These are phyloP conservation scores for Pelargonium cotyledonis DNA, from an alignment of 441 rosid species.

Conservation along the genomic window DNA sequence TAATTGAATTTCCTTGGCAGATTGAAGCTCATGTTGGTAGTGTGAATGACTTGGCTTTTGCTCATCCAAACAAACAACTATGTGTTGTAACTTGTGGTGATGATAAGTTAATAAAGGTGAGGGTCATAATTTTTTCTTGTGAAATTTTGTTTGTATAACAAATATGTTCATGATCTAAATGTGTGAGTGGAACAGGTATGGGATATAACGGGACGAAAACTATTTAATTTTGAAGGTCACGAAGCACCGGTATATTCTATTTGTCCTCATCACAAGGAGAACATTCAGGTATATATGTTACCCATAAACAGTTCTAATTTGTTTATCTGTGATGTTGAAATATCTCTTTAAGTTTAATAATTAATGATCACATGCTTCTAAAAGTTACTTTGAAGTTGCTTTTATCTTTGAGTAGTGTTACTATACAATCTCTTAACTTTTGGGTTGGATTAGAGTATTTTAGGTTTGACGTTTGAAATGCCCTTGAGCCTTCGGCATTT, in stretches of 20 bases:
- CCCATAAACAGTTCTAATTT: not conserved
- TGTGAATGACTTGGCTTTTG: conserved; percentile 90
- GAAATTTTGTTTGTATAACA: conserved; percentile 11
- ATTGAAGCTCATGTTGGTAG: conserved; percentile 83
- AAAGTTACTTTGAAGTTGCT: not conserved
- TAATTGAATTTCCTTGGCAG: conserved; percentile 42
- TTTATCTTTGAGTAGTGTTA: no score
- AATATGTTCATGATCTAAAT: conserved; percentile 11
- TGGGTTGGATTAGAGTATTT: no score
- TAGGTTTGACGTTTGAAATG: no score
- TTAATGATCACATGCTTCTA: no score
- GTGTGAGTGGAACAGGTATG: conserved; percentile 48
- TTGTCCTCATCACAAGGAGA: conserved; percentile 76
- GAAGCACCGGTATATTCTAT: conserved; percentile 72
- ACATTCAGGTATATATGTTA: conserved; percentile 48
- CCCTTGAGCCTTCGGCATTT: no score
- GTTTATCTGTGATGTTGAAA: not conserved
- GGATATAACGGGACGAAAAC: conserved; percentile 56
- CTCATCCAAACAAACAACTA: conserved; percentile 66
- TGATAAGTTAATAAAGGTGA: conserved; percentile 79
- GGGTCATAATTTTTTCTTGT: conserved; percentile 11
- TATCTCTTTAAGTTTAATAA: no score
- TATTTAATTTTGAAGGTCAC: conserved; percentile 59
- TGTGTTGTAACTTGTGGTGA: conserved; percentile 93
- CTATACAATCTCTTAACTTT: no score